Evolutionary conservation across 306 rosid species (phyloP), one percentile per base, ranked within the genome.

Genomic region (Lathyrus sativus): DNA sequence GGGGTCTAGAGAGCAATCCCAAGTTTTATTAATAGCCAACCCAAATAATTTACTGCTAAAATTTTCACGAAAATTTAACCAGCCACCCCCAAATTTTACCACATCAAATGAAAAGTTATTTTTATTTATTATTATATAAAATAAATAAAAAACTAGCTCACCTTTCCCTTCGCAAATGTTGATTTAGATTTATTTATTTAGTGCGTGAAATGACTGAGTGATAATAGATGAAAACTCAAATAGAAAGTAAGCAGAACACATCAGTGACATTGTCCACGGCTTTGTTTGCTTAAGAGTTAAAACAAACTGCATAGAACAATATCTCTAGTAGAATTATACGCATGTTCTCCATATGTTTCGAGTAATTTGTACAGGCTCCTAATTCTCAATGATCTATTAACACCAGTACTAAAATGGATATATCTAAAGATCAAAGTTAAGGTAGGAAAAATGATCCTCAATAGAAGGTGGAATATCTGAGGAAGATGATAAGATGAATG

Each of bases 331-430:
- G 60, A 41, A 57, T 37, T 56, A 62, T 58, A 41, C 3, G 74
- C 71, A 71, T 65, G 65, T 54, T 73, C 45, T 72, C 71, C 44
- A 73, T 45, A 74, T 72, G 76, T 41, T 70, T 79, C 71, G 38
- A 79, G 73, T 74, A 67, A 79, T 81, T 82, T 85, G 76, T 81
- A 83, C 85, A 85, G 55, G 83, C 62, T 85, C 79, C 85, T 75
- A 76, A 71, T 67, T 71, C 76, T 77, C 77, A 60, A 22, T 56
- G 58, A 38, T 60, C 64, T 61, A 37, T 59, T 39, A 77, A 68
- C 78, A 70, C 71, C 58, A 67, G 67, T 60, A 67, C 74, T 67
- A 67, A 48, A 58, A 67, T 57, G 55, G 10, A 62, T 70, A 39
- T 60, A 78, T 79, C 87, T 88, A 79, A 76, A 65, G n/a, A 57